Evolutionary conservation across 805 yeast species (phyloP).

Genomic region (Sugiyamaella valdiviana): DNA sequence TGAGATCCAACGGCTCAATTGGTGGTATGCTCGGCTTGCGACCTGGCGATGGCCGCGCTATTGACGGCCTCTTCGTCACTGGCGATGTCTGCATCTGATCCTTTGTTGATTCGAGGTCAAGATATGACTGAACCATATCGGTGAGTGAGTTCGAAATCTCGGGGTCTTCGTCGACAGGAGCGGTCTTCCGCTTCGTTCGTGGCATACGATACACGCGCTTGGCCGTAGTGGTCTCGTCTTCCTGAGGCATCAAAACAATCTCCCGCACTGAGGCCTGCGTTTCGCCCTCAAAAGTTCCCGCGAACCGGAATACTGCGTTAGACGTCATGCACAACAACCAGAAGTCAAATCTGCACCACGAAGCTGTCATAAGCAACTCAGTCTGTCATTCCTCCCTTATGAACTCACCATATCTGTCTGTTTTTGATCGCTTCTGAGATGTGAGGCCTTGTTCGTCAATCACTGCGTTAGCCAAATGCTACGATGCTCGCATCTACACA

Average conservation of each 20-base stretch:
- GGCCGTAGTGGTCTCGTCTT: slow-evolving; percentile 6
- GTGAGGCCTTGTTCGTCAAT: slow-evolving; percentile 10
- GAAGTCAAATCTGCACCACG: too few relatives aligned
- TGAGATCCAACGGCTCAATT: too few relatives aligned
- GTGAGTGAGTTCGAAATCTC: slow-evolving; percentile 55
- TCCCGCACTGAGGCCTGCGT: slow-evolving; percentile 15
- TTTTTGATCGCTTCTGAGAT: slow-evolving; percentile 20
- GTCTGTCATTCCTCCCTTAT: too few relatives aligned
- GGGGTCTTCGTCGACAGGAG: slow-evolving; percentile 15
- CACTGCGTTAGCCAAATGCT: not conserved
- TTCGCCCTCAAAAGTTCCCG: slow-evolving; percentile 25
- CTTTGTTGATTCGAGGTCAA: slow-evolving; percentile 35
- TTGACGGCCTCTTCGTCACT: slow-evolving; percentile 6
- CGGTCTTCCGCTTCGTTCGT: slow-evolving; percentile 1
- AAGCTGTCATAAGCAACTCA: too few relatives aligned
- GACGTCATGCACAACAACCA: not conserved
- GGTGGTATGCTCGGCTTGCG: not conserved
- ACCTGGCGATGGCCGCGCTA: not conserved
- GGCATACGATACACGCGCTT: slow-evolving; percentile 12
- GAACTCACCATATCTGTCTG: slow-evolving; percentile 20
- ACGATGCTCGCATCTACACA: slow-evolving; percentile 3
- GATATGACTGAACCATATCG: slow-evolving; percentile 66
- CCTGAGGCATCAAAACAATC: slow-evolving; percentile 16
- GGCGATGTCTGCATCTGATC: slow-evolving; percentile 11
- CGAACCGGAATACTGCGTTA: slow-evolving; percentile 24